These are phyloP conservation scores for Penicillium antarcticum DNA, from an alignment of 495 filamentous ascomycete species.

Conservation along the genomic window DNA sequence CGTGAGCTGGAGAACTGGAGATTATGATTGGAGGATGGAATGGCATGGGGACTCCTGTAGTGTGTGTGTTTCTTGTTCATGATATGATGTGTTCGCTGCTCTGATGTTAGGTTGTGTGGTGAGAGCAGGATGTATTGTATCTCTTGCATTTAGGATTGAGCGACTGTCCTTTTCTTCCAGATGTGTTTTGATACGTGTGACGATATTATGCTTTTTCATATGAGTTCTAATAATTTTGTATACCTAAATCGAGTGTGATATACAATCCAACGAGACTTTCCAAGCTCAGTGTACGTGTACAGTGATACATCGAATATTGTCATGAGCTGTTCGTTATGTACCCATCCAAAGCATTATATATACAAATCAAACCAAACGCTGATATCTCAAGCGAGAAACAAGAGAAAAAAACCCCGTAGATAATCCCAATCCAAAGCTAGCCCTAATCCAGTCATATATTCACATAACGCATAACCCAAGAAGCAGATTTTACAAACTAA, in stretches of 20 bases:
- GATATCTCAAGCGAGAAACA: no score
- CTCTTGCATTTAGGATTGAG: conserved; percentile 4
- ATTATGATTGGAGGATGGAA: no score
- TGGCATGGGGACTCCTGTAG: no score
- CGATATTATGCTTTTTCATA: background rate
- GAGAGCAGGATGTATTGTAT: background rate
- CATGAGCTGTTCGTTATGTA: background rate
- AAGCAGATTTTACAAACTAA: background rate
- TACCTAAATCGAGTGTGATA: background rate
- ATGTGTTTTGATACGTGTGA: conserved; percentile 1
- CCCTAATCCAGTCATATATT: no score
- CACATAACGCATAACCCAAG: background rate
- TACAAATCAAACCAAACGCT: no score
- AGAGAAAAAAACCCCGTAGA: no score
- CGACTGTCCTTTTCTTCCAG: background rate
- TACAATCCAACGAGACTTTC: no score
- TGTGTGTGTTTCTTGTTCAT: background rate
- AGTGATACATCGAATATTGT: no score
- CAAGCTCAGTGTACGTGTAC: no score
- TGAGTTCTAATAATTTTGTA: background rate
- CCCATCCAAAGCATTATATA: no score
- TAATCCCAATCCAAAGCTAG: no score
- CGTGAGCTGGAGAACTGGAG: background rate
- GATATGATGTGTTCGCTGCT: background rate
- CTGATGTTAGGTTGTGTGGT: background rate